phyloP scores from a whole-genome alignment of 2,329 filamentous ascomycete genomes.

The Penicillium sp. region DNA sequence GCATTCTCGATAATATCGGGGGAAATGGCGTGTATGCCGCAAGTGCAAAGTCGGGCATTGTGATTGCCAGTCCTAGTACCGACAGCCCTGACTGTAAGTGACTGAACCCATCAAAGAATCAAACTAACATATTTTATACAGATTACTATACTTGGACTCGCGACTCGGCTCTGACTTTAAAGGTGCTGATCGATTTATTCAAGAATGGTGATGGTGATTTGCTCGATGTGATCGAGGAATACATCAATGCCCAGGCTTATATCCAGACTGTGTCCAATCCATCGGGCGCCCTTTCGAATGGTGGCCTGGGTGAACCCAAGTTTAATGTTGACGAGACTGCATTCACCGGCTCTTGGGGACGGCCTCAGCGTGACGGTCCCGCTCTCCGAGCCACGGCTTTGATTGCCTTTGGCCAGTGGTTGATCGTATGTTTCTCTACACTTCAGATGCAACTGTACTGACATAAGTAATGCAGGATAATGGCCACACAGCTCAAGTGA shows the following conservation, averaged over 20 bases:
- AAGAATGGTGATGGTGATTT: slow-evolving; percentile 56
- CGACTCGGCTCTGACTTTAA: slow-evolving; percentile 67
- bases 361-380: slow-evolving; percentile 75
- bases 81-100: slow-evolving; percentile 51
- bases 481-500: slow-evolving; percentile 52
- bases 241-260: slow-evolving; percentile 61
- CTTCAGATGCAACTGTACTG: not conserved
- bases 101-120: too few species aligned
- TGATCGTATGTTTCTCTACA: slow-evolving; percentile 45
- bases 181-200: slow-evolving; percentile 64
- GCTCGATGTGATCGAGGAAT: slow-evolving; percentile 61
- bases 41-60: slow-evolving; percentile 49
- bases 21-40: slow-evolving; percentile 46
- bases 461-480: slow-evolving; percentile 42
- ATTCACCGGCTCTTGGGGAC: slow-evolving; percentile 65
- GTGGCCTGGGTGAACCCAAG: slow-evolving; percentile 67
- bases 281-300: slow-evolving; percentile 53
- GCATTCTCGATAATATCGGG: slow-evolving; percentile 54
- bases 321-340: slow-evolving; percentile 61
- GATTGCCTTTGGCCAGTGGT: slow-evolving; percentile 67
- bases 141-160: slow-evolving; percentile 77
- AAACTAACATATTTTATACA: slow-evolving; percentile 29
- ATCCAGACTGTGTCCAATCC: slow-evolving; percentile 66
- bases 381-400: slow-evolving; percentile 70
- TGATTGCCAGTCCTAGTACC: slow-evolving; percentile 55